Evolutionary conservation across 2,329 filamentous ascomycete species (phyloP).

Genomic region (Didymella segeticola): DNA sequence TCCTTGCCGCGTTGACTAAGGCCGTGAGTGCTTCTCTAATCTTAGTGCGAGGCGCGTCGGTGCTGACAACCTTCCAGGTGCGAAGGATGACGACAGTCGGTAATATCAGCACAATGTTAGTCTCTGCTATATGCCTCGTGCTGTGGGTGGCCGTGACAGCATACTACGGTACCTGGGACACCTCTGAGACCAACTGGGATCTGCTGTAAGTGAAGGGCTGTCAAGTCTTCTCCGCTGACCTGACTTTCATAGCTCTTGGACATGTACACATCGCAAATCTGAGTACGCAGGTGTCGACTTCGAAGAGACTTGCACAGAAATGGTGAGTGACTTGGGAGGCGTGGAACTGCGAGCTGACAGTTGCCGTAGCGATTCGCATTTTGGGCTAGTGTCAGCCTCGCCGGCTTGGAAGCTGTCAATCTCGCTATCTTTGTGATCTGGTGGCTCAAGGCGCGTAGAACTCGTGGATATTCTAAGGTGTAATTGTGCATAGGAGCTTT

Average conservation of each 20-base stretch:
- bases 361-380: slow-evolving; percentile 20
- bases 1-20: slow-evolving; percentile 24
- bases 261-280: slow-evolving; percentile 23
- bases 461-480: slow-evolving; percentile 23
- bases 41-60: neutral
- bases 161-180: slow-evolving; percentile 32
- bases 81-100: slow-evolving; percentile 28
- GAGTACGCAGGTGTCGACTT: slow-evolving; percentile 26
- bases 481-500: neutral
- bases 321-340: slow-evolving; percentile 13
- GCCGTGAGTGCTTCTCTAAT: slow-evolving; percentile 10
- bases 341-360: neutral
- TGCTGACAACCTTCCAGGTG: slow-evolving; percentile 11
- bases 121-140: slow-evolving; percentile 21
- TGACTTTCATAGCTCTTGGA: slow-evolving; percentile 23
- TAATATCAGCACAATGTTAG: slow-evolving; percentile 24
- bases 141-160: slow-evolving; percentile 25
- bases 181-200: slow-evolving; percentile 28
- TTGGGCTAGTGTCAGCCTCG: slow-evolving; percentile 27
- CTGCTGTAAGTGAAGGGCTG: slow-evolving; percentile 13
- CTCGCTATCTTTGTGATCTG: slow-evolving; percentile 23
- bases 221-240: neutral
- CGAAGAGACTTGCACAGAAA: slow-evolving; percentile 21
- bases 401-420: slow-evolving; percentile 25
- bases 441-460: slow-evolving; percentile 19